Conservation (phyloP, 805 yeast species). For the Cyberlindnera meyerae region DNA sequence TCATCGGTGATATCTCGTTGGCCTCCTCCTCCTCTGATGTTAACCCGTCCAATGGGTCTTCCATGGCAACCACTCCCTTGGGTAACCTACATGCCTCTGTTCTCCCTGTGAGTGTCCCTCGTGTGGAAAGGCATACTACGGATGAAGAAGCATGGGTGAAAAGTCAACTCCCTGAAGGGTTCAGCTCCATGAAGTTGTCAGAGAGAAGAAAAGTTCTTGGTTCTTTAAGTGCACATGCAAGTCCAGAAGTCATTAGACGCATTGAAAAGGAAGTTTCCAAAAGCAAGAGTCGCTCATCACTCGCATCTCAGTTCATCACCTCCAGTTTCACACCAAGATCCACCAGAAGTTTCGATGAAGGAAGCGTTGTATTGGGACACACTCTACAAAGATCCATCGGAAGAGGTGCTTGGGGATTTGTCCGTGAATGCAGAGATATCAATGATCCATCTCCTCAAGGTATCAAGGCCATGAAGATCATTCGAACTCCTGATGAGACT, state of each 20-base stretch:
- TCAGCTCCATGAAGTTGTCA: slow-evolving; percentile 53
- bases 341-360: slow-evolving; percentile 48
- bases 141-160: slow-evolving; percentile 27
- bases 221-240: slow-evolving; percentile 32
- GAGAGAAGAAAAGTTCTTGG: slow-evolving; percentile 44
- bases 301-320: slow-evolving; percentile 26
- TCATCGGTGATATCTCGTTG: slow-evolving; percentile 5
- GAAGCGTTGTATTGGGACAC: slow-evolving; percentile 59
- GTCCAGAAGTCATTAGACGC: slow-evolving; percentile 26
- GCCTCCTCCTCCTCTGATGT: background rate
- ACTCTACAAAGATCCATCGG: slow-evolving; percentile 73
- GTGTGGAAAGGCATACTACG: slow-evolving; percentile 14
- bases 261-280: slow-evolving; percentile 25
- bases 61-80: slow-evolving; percentile 20
- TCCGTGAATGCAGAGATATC: slow-evolving; percentile 55
- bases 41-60: slow-evolving; percentile 10
- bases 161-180: slow-evolving; percentile 43
- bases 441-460: slow-evolving; percentile 27
- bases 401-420: slow-evolving; percentile 86
- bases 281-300: slow-evolving; percentile 18
- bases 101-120: slow-evolving; percentile 34
- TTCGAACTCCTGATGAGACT: slow-evolving; percentile 46
- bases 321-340: slow-evolving; percentile 22
- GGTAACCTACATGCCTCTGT: slow-evolving; percentile 31
- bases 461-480: slow-evolving; percentile 53